These are phyloP conservation scores for Fremontodendron californicum DNA, from an alignment of 345 rosid species.

Conservation along the genomic window DNA sequence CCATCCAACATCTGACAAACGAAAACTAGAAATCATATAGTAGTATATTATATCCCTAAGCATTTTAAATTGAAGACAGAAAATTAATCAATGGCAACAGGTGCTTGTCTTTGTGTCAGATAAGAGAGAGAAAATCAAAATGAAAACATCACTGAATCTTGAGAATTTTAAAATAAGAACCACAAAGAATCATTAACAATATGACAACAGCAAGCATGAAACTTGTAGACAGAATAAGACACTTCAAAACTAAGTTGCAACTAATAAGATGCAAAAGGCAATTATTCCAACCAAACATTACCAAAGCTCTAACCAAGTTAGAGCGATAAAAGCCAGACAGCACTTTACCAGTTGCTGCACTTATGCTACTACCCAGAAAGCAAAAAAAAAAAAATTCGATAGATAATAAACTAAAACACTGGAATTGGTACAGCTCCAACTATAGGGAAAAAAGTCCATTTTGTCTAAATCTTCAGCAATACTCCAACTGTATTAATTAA, in stretches of 20 bases:
- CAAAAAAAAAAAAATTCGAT: neutral
- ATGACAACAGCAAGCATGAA: slow-evolving; percentile 5
- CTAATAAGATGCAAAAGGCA: neutral
- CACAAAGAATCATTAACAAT: neutral
- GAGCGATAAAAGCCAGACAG: neutral
- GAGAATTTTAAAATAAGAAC: neutral
- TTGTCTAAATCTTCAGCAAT: slow-evolving; percentile 13
- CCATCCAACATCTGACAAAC: neutral
- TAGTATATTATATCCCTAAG: neutral
- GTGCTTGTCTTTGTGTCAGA: neutral
- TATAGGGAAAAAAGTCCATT: slow-evolving; percentile 3
- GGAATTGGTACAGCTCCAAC: neutral
- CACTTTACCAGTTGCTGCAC: slow-evolving; percentile 9
- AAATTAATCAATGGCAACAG: slow-evolving; percentile 4
- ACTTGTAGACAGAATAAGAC: neutral
- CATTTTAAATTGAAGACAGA: neutral
- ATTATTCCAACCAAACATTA: slow-evolving; percentile 3
- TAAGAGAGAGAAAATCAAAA: neutral
- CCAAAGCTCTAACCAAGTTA: neutral
- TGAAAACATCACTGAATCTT: neutral
- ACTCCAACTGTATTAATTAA: neutral
- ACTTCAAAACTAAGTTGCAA: neutral
- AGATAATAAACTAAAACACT: neutral
- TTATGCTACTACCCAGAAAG: slow-evolving; percentile 7
- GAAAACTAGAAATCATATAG: neutral